These are phyloP conservation scores for Amanita rubescens DNA, from an alignment of 768 basidiomycete species.

Conservation along the genomic window DNA sequence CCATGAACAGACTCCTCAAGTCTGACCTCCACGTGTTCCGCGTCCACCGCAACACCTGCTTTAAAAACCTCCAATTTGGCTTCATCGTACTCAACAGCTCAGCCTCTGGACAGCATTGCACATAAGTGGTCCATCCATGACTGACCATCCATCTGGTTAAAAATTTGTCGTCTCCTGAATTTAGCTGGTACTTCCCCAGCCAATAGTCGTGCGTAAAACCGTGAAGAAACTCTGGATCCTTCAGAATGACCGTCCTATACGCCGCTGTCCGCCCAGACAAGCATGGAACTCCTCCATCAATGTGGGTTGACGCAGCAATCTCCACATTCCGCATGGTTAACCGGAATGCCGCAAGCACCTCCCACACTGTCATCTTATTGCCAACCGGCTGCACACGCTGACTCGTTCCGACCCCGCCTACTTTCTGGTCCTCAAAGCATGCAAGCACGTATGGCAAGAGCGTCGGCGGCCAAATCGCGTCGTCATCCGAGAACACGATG, in stretches of 20 bases:
- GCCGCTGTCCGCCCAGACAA: conserved; percentile 90
- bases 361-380: conserved; percentile 83
- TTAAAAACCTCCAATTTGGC: conserved; percentile 92
- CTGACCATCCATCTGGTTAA: conserved; percentile 95
- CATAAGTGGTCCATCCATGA: conserved; percentile 94
- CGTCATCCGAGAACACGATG: conserved; percentile 92
- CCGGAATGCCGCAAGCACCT: conserved; percentile 89
- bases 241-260: conserved; percentile 89
- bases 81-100: conserved; percentile 93
- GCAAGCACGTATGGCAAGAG: conserved; percentile 85
- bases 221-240: conserved; percentile 88
- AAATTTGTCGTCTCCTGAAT: conserved; percentile 93
- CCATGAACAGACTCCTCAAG: conserved; percentile 81
- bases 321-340: conserved; percentile 93
- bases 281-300: conserved; percentile 89
- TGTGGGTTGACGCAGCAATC: conserved; percentile 82
- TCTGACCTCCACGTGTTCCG: conserved; percentile 93
- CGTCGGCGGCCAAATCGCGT: conserved; percentile 93
- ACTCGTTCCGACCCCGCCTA: conserved; percentile 88
- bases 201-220: conserved; percentile 94
- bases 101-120: conserved; percentile 78
- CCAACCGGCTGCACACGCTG: conserved; percentile 85
- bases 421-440: conserved; percentile 90
- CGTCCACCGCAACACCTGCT: conserved; percentile 91
- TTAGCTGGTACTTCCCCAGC: conserved; percentile 91